Percentiles rank a stretch among this genome's conserved stretches.
phyloP scores from a whole-genome alignment of 140 eudicot genomes.

The Erigeron philadelphicus region DNA sequence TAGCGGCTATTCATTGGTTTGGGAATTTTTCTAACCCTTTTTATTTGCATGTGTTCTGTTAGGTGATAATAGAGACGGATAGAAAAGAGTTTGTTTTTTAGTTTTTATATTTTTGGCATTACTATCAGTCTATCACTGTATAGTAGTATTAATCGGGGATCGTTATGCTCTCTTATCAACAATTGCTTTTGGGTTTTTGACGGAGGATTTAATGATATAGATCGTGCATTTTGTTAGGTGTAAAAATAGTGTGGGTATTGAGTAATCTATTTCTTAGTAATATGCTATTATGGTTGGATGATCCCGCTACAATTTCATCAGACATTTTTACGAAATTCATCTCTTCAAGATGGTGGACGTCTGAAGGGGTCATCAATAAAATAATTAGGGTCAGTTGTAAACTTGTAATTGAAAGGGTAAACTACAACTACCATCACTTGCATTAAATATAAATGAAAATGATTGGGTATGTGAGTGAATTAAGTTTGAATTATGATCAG shows the following conservation, averaged over 20 bases:
- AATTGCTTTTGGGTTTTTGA: constrained; percentile 10
- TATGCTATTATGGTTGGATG: not conserved
- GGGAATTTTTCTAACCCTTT: constrained; percentile 8
- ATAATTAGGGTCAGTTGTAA: too few species aligned
- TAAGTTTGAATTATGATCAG: too few species aligned
- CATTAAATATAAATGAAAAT: too few species aligned
- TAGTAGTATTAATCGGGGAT: constrained; percentile 13
- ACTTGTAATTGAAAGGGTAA: too few species aligned
- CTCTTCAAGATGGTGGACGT: too few species aligned
- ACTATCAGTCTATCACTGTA: constrained; percentile 16
- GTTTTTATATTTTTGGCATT: not conserved
- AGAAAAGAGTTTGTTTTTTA: constrained; percentile 16
- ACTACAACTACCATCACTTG: too few species aligned
- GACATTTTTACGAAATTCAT: too few species aligned
- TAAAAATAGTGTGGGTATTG: not conserved
- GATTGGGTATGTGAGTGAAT: too few species aligned
- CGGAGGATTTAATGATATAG: constrained; percentile 20
- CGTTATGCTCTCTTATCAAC: constrained; percentile 11
- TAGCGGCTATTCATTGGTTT: constrained; percentile 15
- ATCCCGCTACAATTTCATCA: not conserved
- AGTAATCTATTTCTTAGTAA: not conserved
- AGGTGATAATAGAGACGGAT: constrained; percentile 24
- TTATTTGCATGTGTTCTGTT: constrained; percentile 4
- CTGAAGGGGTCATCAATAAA: too few species aligned
- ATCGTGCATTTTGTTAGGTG: constrained; percentile 18